Percentiles rank a stretch among this genome's conserved stretches.
These are phyloP conservation scores for Apiospora hydei DNA, from an alignment of 2,329 filamentous ascomycete genomes.

Conservation along the genomic window DNA sequence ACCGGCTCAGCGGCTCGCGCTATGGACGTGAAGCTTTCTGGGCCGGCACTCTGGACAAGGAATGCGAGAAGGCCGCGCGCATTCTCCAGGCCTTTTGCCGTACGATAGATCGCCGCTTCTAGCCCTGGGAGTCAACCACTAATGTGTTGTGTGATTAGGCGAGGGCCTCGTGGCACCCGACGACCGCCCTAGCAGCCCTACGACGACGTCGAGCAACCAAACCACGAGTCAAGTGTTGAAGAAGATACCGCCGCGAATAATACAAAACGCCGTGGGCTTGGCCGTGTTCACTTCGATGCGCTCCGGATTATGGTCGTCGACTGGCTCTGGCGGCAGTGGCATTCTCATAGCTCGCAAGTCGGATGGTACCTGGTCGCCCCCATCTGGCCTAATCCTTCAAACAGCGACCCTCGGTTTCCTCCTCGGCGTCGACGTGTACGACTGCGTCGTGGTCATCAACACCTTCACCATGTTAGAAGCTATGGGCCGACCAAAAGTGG, in stretches of 20 bases:
- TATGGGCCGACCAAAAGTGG: slow-evolving; percentile 81
- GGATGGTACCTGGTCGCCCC: slow-evolving; percentile 90
- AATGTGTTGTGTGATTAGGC: slow-evolving; percentile 44
- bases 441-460: slow-evolving; percentile 93
- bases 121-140: neutral
- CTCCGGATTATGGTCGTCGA: slow-evolving; percentile 85
- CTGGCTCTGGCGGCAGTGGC: slow-evolving; percentile 86
- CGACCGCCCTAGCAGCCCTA: slow-evolving; percentile 42
- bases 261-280: slow-evolving; percentile 87
- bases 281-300: slow-evolving; percentile 97
- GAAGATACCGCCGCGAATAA: slow-evolving; percentile 86
- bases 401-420: slow-evolving; percentile 89
- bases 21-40: slow-evolving; percentile 80
- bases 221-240: slow-evolving; percentile 66
- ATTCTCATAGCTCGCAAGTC: slow-evolving; percentile 84
- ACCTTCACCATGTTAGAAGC: slow-evolving; percentile 83
- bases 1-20: slow-evolving; percentile 68
- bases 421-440: slow-evolving; percentile 92
- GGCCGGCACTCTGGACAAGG: slow-evolving; percentile 84
- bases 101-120: slow-evolving; percentile 50
- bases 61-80: slow-evolving; percentile 89
- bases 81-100: slow-evolving; percentile 92
- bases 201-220: slow-evolving; percentile 48
- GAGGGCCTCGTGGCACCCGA: slow-evolving; percentile 63
- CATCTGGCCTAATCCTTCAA: slow-evolving; percentile 89